Evolutionary conservation across 441 rosid genomes (phyloP), one percentile per base, ranked within the genome.

Genomic region (Sinapis alba): DNA sequence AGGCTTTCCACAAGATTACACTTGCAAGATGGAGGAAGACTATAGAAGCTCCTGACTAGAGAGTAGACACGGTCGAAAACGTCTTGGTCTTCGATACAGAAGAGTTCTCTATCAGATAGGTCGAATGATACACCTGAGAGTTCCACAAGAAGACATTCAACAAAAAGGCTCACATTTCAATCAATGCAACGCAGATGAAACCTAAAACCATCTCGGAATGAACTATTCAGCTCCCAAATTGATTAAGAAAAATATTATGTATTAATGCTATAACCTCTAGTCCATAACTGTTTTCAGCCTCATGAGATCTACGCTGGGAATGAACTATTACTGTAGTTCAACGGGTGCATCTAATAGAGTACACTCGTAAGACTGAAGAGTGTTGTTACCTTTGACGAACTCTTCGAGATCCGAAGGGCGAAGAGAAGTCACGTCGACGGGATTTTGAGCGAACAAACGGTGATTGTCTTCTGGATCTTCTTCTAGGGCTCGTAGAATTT

Each of bases 1-100:
- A 96, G 90, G 72, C 90, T 89, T 81, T 96, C 99, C 0, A 87
- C 88, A 62, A 90, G 84, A 78, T 83, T 88, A 78, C 84, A 82
- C 69, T 93, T 93, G 79, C 86, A 89, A 62, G 87, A 66, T 27
- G 90, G 78, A 11, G 81, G 74, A 64, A 96, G 97, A 77, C 54
- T 43, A 23, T 79, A 70, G 76, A 96, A 92, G 56, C 69, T 74
- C 70, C 83, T 78, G 64, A 87, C 75, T 78, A 90, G 73, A 0
- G 99, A 89, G 83, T 87, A 93, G 34, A 90, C 96, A 0, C 94
- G 91, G 78, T 96, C 97, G 65, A 96, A 90, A 73, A 91, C 75
- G 21, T 86, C 90, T 82, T 91, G 98, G 81, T 91, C 98, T 83
- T 93, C 98, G 5, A 96, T 79, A 72, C 98, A 96, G 78, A 89